Evolutionary conservation across 495 filamentous ascomycete species (phyloP).

Genomic region (Xylaria cubensis): DNA sequence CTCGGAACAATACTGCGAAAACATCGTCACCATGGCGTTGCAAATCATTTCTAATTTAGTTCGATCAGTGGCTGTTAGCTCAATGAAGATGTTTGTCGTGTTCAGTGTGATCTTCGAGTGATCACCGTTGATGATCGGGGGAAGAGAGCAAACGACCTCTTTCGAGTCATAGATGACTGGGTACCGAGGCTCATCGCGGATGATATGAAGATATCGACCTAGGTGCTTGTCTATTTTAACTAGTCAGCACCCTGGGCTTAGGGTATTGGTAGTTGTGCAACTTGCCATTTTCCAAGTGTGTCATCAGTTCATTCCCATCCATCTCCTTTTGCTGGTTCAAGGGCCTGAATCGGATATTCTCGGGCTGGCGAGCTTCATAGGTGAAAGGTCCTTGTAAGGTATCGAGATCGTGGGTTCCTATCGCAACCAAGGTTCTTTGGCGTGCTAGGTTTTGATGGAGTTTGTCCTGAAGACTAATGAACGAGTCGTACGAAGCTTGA

Average conservation of each 20-base stretch:
- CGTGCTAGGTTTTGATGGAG: slow-evolving; percentile 95
- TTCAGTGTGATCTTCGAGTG: slow-evolving; percentile 92
- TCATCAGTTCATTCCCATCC: slow-evolving; percentile 89
- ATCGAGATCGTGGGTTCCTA: slow-evolving; percentile 96
- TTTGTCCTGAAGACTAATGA: slow-evolving; percentile 98
- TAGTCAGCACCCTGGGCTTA: slow-evolving; percentile 74
- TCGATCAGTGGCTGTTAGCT: slow-evolving; percentile 94
- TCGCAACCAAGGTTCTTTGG: slow-evolving; percentile 89
- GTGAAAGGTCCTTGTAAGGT: slow-evolving; percentile 94
- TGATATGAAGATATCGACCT: slow-evolving; percentile 83
- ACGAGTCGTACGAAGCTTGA: slow-evolving; percentile 88
- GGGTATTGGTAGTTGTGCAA: slow-evolving; percentile 57
- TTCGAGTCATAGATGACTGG: slow-evolving; percentile 96
- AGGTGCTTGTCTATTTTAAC: slow-evolving; percentile 64
- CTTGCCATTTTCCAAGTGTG: slow-evolving; percentile 80
- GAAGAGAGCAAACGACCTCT: slow-evolving; percentile 86
- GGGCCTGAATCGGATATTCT: slow-evolving; percentile 88
- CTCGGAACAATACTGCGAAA: slow-evolving; percentile 87
- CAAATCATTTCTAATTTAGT: slow-evolving; percentile 97
- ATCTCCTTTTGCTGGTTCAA: slow-evolving; percentile 89
- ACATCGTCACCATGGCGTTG: slow-evolving; percentile 96
- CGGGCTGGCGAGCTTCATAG: slow-evolving; percentile 91
- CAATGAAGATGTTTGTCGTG: slow-evolving; percentile 93
- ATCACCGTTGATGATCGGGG: slow-evolving; percentile 96
- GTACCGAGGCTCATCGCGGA: slow-evolving; percentile 91